Conservation (phyloP, 331 rosid genomes). For the Erythrophleum ivorense region DNA sequence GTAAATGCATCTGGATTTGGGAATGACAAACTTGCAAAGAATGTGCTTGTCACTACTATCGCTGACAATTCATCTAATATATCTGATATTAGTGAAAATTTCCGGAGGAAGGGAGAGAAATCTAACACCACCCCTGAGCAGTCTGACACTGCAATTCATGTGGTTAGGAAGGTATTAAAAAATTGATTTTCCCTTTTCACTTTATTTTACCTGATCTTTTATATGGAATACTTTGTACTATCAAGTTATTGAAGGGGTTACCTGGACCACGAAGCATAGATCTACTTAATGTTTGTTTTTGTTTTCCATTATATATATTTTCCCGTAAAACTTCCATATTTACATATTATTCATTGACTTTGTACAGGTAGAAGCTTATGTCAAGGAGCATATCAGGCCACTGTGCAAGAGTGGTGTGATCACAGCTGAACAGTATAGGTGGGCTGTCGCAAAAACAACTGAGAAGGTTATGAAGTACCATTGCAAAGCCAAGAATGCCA, state of each 20-base stretch:
- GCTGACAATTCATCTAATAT: conserved; percentile 42
- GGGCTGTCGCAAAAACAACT: conserved; percentile 88
- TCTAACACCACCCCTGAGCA: conserved; percentile 42
- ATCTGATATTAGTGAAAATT: conserved; percentile 43
- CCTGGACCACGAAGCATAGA: not conserved
- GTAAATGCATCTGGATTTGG: conserved; percentile 44
- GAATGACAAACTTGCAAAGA: conserved; percentile 43
- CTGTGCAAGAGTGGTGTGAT: conserved; percentile 93
- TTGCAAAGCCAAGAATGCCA: conserved; percentile 81
- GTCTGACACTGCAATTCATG: conserved; percentile 52
- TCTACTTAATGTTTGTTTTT: not conserved
- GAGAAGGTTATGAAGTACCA: conserved; percentile 95
- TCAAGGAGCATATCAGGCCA: conserved; percentile 94
- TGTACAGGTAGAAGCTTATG: conserved; percentile 85
- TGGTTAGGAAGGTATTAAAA: conserved; percentile 66
- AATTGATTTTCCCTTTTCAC: conserved; percentile 15
- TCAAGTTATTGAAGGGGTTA: not conserved
- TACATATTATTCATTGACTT: conserved; percentile 27
- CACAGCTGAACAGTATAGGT: conserved; percentile 83
- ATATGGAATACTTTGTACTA: not conserved
- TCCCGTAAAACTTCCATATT: not conserved
- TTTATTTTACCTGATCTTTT: not conserved
- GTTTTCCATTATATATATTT: not conserved
- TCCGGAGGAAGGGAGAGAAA: conserved; percentile 50
- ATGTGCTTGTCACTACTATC: conserved; percentile 35